Evolutionary conservation across 371 early-diverging fungal genomes (phyloP).

Genomic region (Mortierella polycephala): DNA sequence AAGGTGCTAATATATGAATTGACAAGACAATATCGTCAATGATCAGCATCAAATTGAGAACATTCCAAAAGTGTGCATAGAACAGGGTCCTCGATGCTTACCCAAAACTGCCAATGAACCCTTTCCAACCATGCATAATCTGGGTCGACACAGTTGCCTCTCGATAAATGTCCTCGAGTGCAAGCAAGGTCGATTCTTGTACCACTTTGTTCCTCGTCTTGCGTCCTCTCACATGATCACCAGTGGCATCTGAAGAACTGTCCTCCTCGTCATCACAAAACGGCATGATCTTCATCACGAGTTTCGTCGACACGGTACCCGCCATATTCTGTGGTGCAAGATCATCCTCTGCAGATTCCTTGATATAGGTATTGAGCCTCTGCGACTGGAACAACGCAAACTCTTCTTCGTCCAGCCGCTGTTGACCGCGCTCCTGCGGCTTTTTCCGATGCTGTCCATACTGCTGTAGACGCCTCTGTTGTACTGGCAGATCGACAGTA

Average conservation of each 20-base stretch:
- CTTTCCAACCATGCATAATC: conserved; percentile 49
- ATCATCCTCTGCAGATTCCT: conserved; percentile 30
- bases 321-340: conserved; percentile 2
- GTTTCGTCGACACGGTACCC: conserved; percentile 6
- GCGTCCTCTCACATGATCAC: conserved; percentile 1
- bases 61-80: not conserved
- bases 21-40: not conserved
- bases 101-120: conserved; percentile 54
- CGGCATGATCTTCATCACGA: conserved; percentile 45
- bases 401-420: not conserved
- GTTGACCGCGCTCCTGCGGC: no score
- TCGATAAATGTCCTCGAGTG: conserved; percentile 44
- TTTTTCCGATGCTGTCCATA: not conserved
- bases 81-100: not conserved
- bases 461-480: not conserved
- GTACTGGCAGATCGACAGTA: conserved; percentile 36
- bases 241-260: not conserved
- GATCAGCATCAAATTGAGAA: not conserved
- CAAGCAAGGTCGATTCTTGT: conserved; percentile 13
- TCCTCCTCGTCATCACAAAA: conserved; percentile 6
- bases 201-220: conserved; percentile 3
- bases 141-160: conserved; percentile 44
- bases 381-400: conserved; percentile 13
- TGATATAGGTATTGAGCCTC: conserved; percentile 25
- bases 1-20: conserved; percentile 20